Evolutionary conservation across 2,329 filamentous ascomycete species (phyloP).

Genomic region (Xylaria sp.): DNA sequence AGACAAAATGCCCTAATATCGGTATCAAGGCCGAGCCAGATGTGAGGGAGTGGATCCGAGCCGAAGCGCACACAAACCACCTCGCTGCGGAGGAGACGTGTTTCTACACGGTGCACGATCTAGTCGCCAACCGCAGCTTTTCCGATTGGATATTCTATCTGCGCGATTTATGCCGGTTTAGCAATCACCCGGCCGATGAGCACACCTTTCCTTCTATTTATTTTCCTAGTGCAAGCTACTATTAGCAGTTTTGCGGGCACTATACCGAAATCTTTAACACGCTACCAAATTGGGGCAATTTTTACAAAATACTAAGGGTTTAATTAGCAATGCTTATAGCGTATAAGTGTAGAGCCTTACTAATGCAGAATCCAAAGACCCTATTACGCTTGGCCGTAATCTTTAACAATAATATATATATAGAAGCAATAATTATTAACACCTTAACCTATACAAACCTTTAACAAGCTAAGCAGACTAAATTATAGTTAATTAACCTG

Average conservation of each 20-base stretch:
- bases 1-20: slow-evolving; percentile 17
- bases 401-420: background rate
- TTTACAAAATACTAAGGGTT: too few species aligned
- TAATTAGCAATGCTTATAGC: too few species aligned
- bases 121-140: slow-evolving; percentile 28
- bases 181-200: slow-evolving; percentile 32
- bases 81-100: slow-evolving; percentile 30
- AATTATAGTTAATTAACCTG: too few species aligned
- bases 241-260: too few species aligned
- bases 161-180: slow-evolving; percentile 23
- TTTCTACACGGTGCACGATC: slow-evolving; percentile 35
- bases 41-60: slow-evolving; percentile 32
- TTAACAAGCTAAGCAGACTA: too few species aligned
- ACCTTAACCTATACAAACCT: background rate
- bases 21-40: slow-evolving; percentile 31
- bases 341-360: background rate
- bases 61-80: slow-evolving; percentile 28
- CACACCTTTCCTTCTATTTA: background rate
- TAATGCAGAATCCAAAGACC: background rate
- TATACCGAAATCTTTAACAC: too few species aligned
- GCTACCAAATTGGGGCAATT: too few species aligned
- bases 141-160: slow-evolving; percentile 35
- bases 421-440: background rate
- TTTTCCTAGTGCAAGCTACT: too few species aligned
- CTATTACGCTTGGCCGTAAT: background rate